Conservation (phyloP, 1,284 basidiomycete species). For the Inonotus obliquus region DNA sequence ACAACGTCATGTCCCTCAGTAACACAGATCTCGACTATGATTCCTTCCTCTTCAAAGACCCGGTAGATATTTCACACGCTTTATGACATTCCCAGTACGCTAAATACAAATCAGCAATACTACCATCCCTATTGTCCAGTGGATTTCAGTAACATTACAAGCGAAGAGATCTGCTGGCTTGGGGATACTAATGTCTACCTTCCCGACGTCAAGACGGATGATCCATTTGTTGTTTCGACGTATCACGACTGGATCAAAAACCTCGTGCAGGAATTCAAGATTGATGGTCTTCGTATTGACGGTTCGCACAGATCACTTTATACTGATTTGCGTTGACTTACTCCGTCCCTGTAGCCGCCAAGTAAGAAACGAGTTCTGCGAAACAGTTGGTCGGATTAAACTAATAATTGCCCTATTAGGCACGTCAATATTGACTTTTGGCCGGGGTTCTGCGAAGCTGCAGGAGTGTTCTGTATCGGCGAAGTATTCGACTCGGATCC, state of each 20-base stretch:
- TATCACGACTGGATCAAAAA: constrained; percentile 60
- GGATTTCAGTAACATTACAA: constrained; percentile 57
- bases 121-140: constrained; percentile 68
- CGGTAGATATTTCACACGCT: constrained; percentile 36
- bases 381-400: background rate
- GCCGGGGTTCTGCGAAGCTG: constrained; percentile 61
- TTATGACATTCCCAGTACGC: too few relatives aligned
- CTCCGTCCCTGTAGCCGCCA: constrained; percentile 41
- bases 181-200: constrained; percentile 64
- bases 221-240: constrained; percentile 48
- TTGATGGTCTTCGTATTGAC: constrained; percentile 76
- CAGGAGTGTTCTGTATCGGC: constrained; percentile 81
- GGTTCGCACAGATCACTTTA: constrained; percentile 29
- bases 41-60: constrained; percentile 54
- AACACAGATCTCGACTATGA: constrained; percentile 49
- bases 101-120: constrained; percentile 35
- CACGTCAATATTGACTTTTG: constrained; percentile 65
- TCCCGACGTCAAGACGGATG: constrained; percentile 70
- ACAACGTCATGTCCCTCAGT: constrained; percentile 63
- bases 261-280: constrained; percentile 57
- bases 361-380: constrained; percentile 36
- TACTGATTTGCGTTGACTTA: background rate
- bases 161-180: constrained; percentile 71
- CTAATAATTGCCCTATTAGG: constrained; percentile 31
- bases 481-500: constrained; percentile 67